phyloP scores from a whole-genome alignment of 2,329 filamentous ascomycete genomes.

The Sclerotinia spermophila region DNA sequence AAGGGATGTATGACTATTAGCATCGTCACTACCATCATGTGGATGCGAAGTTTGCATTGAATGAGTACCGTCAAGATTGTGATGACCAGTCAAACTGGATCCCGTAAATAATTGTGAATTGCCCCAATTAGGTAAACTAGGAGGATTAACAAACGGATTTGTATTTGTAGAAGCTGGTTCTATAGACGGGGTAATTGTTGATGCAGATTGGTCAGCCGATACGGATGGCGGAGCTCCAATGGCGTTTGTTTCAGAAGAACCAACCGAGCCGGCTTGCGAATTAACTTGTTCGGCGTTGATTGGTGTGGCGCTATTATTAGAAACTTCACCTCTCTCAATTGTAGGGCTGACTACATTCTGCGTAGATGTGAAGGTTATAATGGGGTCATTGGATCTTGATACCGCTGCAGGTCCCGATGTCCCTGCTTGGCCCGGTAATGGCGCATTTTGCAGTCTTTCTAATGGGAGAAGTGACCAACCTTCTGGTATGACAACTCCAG shows the following conservation, averaged over 20 bases:
- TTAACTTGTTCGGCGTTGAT: conserved; percentile 25
- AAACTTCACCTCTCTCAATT: conserved; percentile 3
- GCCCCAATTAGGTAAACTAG: conserved; percentile 9
- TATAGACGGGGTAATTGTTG: conserved; percentile 23
- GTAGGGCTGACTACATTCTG: conserved; percentile 30
- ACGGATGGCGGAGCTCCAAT: conserved; percentile 30
- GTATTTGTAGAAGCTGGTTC: conserved; percentile 21
- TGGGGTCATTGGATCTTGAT: conserved; percentile 25
- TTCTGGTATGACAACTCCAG: conserved; percentile 59
- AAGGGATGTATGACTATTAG: background rate
- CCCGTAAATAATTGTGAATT: conserved; percentile 31
- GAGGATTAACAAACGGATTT: conserved; percentile 19
- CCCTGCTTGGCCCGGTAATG: conserved; percentile 5
- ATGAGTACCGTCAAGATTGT: conserved; percentile 13
- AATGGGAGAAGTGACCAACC: conserved; percentile 64
- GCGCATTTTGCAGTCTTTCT: conserved; percentile 42
- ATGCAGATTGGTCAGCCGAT: conserved; percentile 28
- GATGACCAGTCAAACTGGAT: conserved; percentile 14
- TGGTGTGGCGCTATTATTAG: conserved; percentile 23
- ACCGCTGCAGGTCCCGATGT: conserved; percentile 25
- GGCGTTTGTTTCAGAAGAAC: conserved; percentile 32
- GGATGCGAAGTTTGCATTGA: background rate
- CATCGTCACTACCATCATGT: background rate
- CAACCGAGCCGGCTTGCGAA: conserved; percentile 28
- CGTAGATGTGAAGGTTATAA: conserved; percentile 30